A percentile compares a stretch with the other conserved stretches of the same genome.
phyloP scores from a whole-genome alignment of 805 yeast species.

The Millerago galiae region DNA sequence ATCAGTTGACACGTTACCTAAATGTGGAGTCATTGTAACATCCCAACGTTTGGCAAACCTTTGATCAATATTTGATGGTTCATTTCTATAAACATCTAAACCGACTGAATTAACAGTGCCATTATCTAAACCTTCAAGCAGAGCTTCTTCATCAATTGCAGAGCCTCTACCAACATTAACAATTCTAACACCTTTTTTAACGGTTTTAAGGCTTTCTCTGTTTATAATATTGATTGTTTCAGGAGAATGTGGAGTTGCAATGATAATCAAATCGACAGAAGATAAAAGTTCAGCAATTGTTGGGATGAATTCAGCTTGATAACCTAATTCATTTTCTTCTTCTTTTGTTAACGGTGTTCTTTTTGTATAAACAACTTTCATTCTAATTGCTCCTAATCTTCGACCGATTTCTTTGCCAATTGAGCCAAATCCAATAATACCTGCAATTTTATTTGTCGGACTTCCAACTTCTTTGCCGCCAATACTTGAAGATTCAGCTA shows the following conservation, averaged over 20 bases:
- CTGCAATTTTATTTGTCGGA: constrained; percentile 52
- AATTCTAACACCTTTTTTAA: constrained; percentile 51
- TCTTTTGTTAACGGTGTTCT: constrained; percentile 37
- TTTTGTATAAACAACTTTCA: constrained; percentile 58
- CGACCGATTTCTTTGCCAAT: constrained; percentile 63
- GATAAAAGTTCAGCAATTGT: constrained; percentile 39
- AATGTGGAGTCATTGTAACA: constrained; percentile 54
- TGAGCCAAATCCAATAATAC: constrained; percentile 69
- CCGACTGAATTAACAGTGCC: constrained; percentile 65
- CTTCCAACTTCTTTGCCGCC: constrained; percentile 42
- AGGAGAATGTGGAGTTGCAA: constrained; percentile 61
- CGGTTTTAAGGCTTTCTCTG: constrained; percentile 34
- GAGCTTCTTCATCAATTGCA: constrained; percentile 59
- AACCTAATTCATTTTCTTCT: constrained; percentile 35
- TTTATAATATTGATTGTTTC: constrained; percentile 53
- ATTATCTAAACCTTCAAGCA: constrained; percentile 50
- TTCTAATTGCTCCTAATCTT: constrained; percentile 50
- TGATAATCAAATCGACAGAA: constrained; percentile 48
- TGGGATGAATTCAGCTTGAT: constrained; percentile 36
- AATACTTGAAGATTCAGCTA: constrained; percentile 36
- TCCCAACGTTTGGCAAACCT: constrained; percentile 51
- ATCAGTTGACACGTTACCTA: constrained; percentile 63
- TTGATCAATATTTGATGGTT: constrained; percentile 46
- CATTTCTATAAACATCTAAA: constrained; percentile 64
- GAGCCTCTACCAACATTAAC: constrained; percentile 75